Evolutionary conservation across 176 grass and related monocot species (phyloP), one percentile per base, ranked within the genome.

Genomic region (Rhipidocladum racemiflorum): DNA sequence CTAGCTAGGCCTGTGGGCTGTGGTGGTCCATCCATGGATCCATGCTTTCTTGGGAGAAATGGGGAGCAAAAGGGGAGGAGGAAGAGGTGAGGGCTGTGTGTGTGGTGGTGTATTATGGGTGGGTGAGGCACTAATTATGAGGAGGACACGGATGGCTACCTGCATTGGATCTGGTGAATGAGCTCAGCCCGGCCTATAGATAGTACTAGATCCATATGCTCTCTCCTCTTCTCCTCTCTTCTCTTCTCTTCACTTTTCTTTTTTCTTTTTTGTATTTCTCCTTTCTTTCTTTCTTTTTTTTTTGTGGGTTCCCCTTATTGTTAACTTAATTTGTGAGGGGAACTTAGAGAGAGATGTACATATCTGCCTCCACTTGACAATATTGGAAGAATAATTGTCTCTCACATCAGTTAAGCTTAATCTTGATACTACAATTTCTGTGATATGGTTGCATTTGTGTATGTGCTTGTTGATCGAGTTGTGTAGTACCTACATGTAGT

Each of bases 121-220:
- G 1, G 72, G 55, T 82, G 87, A 43, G 71, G 83, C 83, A 64
- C 83, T 77, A 85, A 85, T 89, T 89, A 82, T 81, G 83, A 89
- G 87, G 87, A 85, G 77, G 83, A 85, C 78, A 81, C 45, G 44
- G 83, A 65, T 77, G 87, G 71, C 70, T 77, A 81, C 87, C 83
- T 77, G 83, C 83, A 82, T 81, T 89, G 83, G 83, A 89, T 85
- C 88, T 89, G 78, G 65, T 82, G 87, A 76, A 81, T 36, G 43
- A 12, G 16, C 38, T 68, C 6, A 55, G 15, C 14, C 45, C 36
- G 36, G 6, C 34, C 70, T 65, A 56, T 44, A 21, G n/a, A n/a
- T n/a, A n/a, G n/a, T n/a, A n/a, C n/a, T n/a, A n/a, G 54, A 64
- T 76, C 66, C 57, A 65, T 18, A 2, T 54, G 25, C 67, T 83